These are phyloP conservation scores for Sphagnum contortum DNA, from an alignment of 225 moss, liverwort and hornwort genomes.

Conservation along the genomic window DNA sequence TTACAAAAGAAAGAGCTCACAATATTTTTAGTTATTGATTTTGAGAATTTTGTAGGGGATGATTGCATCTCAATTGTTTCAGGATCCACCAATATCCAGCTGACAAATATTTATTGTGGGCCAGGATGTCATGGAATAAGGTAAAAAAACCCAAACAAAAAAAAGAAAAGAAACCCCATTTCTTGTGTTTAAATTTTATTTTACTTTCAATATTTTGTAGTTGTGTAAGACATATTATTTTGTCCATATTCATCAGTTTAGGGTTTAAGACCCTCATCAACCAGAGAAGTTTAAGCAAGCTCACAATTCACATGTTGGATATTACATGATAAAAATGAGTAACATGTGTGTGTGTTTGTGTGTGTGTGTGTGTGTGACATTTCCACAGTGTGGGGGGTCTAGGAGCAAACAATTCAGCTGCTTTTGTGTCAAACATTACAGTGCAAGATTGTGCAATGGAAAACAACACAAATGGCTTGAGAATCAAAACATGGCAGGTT, in stretches of 20 bases:
- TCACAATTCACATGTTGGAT: no score
- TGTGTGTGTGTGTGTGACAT: no score
- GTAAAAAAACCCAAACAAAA: slow-evolving; percentile 4
- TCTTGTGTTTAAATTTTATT: background rate
- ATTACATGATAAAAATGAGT: no score
- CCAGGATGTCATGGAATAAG: slow-evolving; percentile 39
- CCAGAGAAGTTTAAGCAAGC: no score
- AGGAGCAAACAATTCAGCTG: slow-evolving; percentile 20
- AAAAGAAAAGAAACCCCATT: background rate
- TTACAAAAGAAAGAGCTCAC: no score
- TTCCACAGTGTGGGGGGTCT: slow-evolving; percentile 38
- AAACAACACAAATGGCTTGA: slow-evolving; percentile 30
- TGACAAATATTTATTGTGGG: slow-evolving; percentile 31
- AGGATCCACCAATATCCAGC: slow-evolving; percentile 15
- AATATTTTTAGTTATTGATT: background rate
- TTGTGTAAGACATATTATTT: background rate
- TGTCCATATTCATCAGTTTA: background rate
- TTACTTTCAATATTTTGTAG: background rate
- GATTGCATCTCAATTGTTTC: slow-evolving; percentile 42
- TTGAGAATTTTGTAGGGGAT: slow-evolving; percentile 13
- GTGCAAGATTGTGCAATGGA: slow-evolving; percentile 19
- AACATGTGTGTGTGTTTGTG: no score
- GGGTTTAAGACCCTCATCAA: background rate
- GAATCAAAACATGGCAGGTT: slow-evolving; percentile 63
- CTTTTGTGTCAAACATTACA: slow-evolving; percentile 17